phyloP scores from a whole-genome alignment of 805 yeast genomes.

The Ogataea haglerorum region DNA sequence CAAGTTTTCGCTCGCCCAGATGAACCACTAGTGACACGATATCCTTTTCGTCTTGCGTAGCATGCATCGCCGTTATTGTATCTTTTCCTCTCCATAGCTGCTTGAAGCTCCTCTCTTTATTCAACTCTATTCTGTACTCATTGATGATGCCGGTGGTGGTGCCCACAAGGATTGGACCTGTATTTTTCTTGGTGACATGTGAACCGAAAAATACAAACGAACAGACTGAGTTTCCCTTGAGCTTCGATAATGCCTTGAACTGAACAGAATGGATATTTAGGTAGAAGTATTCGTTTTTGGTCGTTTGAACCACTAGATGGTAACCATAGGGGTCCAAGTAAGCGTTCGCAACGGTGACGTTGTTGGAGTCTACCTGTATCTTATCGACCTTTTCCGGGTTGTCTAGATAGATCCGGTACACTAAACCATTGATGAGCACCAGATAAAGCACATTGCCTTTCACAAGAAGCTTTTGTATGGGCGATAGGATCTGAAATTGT shows the following conservation, averaged over 20 bases:
- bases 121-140: slow-evolving; percentile 44
- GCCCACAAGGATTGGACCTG: slow-evolving; percentile 49
- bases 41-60: slow-evolving; percentile 6
- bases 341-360: slow-evolving; percentile 32
- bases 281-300: slow-evolving; percentile 45
- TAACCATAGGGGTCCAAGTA: slow-evolving; percentile 51
- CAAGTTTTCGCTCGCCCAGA: slow-evolving; percentile 15
- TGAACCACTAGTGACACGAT: slow-evolving; percentile 8
- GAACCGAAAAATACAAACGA: slow-evolving; percentile 38
- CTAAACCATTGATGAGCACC: slow-evolving; percentile 47
- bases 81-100: slow-evolving; percentile 37
- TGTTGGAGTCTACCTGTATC: slow-evolving; percentile 29
- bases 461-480: slow-evolving; percentile 51
- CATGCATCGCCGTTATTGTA: slow-evolving; percentile 15
- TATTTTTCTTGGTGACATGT: slow-evolving; percentile 26
- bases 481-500: slow-evolving; percentile 29
- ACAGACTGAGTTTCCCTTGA: slow-evolving; percentile 44
- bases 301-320: slow-evolving; percentile 49
- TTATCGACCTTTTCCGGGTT: slow-evolving; percentile 57
- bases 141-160: slow-evolving; percentile 46
- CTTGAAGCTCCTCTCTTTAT: slow-evolving; percentile 40
- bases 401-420: slow-evolving; percentile 65
- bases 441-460: slow-evolving; percentile 53
- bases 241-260: slow-evolving; percentile 42
- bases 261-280: slow-evolving; percentile 39